Base-by-base conservation (phyloP, 2,329 filamentous ascomycete genomes). In the Lanzia echinophila region DNA sequence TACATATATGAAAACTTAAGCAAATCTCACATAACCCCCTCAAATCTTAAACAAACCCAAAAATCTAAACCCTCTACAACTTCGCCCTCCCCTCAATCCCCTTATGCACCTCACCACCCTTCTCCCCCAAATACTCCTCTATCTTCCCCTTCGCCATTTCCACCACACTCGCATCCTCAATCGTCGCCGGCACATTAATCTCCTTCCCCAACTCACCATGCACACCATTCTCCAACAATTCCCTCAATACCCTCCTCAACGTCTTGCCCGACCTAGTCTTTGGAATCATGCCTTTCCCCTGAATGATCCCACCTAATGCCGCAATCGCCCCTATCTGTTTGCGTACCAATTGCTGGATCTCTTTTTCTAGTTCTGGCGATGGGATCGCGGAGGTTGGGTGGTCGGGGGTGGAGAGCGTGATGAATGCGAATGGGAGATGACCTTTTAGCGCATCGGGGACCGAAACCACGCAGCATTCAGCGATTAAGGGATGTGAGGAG, bases 371-470 rank as follows among this genome's bases (percentile, higher is more conserved):
- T 43, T 71, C 54, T 2, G 67, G 58, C 32, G 76, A 72, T 0
- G 78, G 77, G 3, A 79, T 69, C 10, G 79, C 79, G 8, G 75
- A 77, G 2, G 69, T 61, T 4, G 74, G 79, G 67, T 79, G 77
- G 3, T 75, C 67, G 12, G 75, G 71, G 0, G 78, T 72, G 1
- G 73, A 71, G n/a, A 81, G 74, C 0, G 81, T 86, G 62, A 96
- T 77, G 68, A 96, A 96, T 10, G 90, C 91, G 65, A 97, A 95
- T 0, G 92, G 91, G 6, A 96, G 79, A 63, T 95, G 90, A 17
- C 91, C 92, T 69, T 97, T 97, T 42, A 96, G 75, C 0, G 82
- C 70, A 65, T 96, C 91, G 0, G 91, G 90, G 54, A 96, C 86
- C 41, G 87, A 86, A 28, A 97, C 84, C 1, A 96, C 88, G 62